Evolutionary conservation across 495 filamentous ascomycete species (phyloP).

Genomic region (Aspergillus haitiensis): DNA sequence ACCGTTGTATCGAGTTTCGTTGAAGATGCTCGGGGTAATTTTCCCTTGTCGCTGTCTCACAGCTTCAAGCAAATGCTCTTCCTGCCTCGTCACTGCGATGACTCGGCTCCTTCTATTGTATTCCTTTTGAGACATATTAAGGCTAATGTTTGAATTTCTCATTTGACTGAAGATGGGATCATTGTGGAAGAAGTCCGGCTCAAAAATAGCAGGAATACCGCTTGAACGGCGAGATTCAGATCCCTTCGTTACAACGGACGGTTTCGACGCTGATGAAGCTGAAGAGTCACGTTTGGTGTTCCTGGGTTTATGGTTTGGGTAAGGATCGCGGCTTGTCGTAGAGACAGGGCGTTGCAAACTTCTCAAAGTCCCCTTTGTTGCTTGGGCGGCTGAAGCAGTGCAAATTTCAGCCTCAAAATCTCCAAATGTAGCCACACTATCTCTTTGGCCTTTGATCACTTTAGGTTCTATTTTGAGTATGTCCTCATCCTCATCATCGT

Average conservation of each 20-base stretch:
- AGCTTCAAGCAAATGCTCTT: slow-evolving; percentile 78
- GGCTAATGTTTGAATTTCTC: neutral
- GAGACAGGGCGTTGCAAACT: slow-evolving; percentile 35
- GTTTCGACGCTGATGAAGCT: slow-evolving; percentile 30
- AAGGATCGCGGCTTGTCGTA: slow-evolving; percentile 35
- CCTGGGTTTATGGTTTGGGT: slow-evolving; percentile 19
- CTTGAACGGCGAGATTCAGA: slow-evolving; percentile 39
- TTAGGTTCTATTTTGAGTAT: slow-evolving; percentile 17
- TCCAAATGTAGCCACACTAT: slow-evolving; percentile 42
- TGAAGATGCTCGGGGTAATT: slow-evolving; percentile 70
- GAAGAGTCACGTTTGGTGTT: slow-evolving; percentile 27
- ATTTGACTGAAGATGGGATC: slow-evolving; percentile 24
- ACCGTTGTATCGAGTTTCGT: slow-evolving; percentile 42
- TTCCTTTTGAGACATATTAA: slow-evolving; percentile 27
- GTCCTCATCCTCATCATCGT: slow-evolving; percentile 36
- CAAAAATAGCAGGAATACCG: slow-evolving; percentile 35
- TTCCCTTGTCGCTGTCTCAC: slow-evolving; percentile 75
- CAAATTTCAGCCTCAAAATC: slow-evolving; percentile 46
- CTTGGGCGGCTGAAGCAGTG: slow-evolving; percentile 41
- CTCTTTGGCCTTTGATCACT: slow-evolving; percentile 26
- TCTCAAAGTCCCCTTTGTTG: slow-evolving; percentile 31
- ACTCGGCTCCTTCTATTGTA: slow-evolving; percentile 58
- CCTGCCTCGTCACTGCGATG: slow-evolving; percentile 84
- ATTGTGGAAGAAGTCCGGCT: slow-evolving; percentile 31
- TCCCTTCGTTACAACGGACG: slow-evolving; percentile 26